Conservation (phyloP, 176 grass and related monocot genomes). For the Themeda triandra region DNA sequence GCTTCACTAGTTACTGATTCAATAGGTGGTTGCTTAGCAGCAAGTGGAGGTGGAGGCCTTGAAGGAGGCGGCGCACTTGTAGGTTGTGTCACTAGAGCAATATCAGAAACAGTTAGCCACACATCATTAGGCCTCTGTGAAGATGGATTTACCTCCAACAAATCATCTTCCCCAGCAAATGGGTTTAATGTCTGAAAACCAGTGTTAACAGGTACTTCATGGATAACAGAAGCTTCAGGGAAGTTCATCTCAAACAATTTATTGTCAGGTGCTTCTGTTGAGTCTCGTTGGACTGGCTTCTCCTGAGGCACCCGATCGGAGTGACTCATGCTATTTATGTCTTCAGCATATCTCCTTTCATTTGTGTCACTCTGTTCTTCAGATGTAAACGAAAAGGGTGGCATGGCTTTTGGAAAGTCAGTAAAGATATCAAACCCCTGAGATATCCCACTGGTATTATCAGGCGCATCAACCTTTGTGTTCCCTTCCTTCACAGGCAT, state of each 20-base stretch:
- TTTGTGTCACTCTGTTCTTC: conserved; percentile 29
- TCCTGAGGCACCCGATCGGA: conserved; percentile 29
- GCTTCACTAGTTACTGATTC: conserved; percentile 21
- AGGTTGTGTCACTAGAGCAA: conserved; percentile 68
- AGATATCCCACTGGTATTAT: conserved; percentile 35
- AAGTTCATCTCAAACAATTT: conserved; percentile 21
- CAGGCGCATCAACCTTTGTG: conserved; percentile 34
- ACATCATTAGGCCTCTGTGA: conserved; percentile 35
- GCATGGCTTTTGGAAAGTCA: conserved; percentile 24
- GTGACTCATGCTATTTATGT: conserved; percentile 11
- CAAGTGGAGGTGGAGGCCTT: conserved; percentile 52
- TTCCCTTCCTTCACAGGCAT: conserved; percentile 23
- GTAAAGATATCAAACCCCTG: conserved; percentile 43
- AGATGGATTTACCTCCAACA: conserved; percentile 37
- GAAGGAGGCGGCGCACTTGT: conserved; percentile 72
- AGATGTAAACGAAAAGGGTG: conserved; percentile 33
- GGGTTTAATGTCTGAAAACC: conserved; percentile 28
- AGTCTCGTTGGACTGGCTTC: conserved; percentile 29
- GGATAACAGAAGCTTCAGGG: conserved; percentile 24
- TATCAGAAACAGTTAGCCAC: conserved; percentile 73
- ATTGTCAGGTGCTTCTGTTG: conserved; percentile 36
- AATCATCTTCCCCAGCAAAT: conserved; percentile 34
- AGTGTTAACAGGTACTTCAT: conserved; percentile 12
- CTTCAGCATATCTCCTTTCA: conserved; percentile 23
- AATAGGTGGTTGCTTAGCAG: conserved; percentile 17